Conservation (phyloP, 495 filamentous ascomycete genomes). For the Bacidia gigantensis region DNA sequence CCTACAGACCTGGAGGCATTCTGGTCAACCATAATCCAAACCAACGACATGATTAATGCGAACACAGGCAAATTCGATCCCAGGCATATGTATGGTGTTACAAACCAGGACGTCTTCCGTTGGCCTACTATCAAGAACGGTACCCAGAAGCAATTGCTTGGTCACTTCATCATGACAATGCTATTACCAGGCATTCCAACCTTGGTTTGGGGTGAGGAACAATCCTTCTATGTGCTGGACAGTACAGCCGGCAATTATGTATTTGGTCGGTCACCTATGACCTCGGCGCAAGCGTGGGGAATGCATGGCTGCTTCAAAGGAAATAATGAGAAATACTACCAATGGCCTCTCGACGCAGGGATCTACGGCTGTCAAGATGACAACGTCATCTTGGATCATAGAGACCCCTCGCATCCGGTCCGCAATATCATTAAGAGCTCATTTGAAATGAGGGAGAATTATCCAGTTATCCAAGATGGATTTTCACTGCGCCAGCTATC, state of each 20-base stretch:
- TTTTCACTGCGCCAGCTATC: conserved; percentile 46
- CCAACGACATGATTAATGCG: conserved; percentile 52
- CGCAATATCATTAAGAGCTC: conserved; percentile 55
- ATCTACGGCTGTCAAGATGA: conserved; percentile 46
- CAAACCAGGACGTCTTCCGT: conserved; percentile 64
- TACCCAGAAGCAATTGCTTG: conserved; percentile 47
- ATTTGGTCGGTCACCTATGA: conserved; percentile 56
- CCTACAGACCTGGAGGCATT: conserved; percentile 47
- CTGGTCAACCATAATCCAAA: conserved; percentile 47
- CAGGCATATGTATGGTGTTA: conserved; percentile 54
- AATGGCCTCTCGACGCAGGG: conserved; percentile 45
- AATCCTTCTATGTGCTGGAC: conserved; percentile 54
- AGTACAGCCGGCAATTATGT: conserved; percentile 57
- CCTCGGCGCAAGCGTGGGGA: conserved; percentile 52
- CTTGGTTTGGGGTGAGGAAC: conserved; percentile 57
- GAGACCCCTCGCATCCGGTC: conserved; percentile 53
- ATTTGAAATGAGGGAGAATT: conserved; percentile 46
- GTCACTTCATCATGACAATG: conserved; percentile 48
- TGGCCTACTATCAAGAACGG: conserved; percentile 57
- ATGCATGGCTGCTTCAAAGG: conserved; percentile 54
- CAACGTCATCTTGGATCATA: conserved; percentile 46
- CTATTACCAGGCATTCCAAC: conserved; percentile 55
- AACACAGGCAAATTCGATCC: conserved; percentile 57
- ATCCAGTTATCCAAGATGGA: conserved; percentile 51
- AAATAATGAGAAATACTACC: conserved; percentile 39